A percentile compares a stretch with the other conserved stretches of the same genome.
Evolutionary conservation across 2,329 filamentous ascomycete genomes (phyloP).

Genomic region (Fusarium nanum): DNA sequence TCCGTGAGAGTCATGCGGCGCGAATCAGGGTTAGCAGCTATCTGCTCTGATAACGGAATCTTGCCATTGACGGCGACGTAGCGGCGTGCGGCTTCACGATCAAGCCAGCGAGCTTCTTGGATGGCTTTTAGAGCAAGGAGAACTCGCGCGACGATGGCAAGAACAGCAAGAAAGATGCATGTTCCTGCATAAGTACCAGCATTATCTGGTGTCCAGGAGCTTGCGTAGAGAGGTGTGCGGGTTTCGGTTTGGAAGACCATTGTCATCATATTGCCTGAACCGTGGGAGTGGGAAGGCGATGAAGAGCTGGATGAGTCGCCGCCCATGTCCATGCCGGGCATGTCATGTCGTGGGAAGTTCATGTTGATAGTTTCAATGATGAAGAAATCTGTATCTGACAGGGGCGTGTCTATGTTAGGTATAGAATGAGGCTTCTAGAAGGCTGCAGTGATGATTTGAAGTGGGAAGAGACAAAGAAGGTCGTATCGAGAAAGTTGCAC

Average conservation of each 20-base stretch:
- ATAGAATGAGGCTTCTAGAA: background rate
- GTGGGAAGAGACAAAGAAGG: background rate
- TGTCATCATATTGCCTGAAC: constrained; percentile 53
- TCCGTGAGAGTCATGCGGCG: constrained; percentile 73
- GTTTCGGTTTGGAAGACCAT: constrained; percentile 70
- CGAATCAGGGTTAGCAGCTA: constrained; percentile 68
- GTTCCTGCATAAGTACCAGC: constrained; percentile 84
- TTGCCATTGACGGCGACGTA: constrained; percentile 80
- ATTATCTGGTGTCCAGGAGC: constrained; percentile 77
- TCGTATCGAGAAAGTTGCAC: background rate
- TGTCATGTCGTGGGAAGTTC: constrained; percentile 44
- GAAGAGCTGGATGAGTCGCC: constrained; percentile 24
- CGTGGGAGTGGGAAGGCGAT: constrained; percentile 24
- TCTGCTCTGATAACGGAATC: constrained; percentile 67
- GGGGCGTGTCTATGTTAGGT: no score
- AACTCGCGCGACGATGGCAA: constrained; percentile 75
- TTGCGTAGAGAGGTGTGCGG: constrained; percentile 66
- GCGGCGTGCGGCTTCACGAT: constrained; percentile 77
- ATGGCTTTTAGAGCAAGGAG: constrained; percentile 78
- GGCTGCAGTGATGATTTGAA: background rate
- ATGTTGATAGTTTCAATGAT: constrained; percentile 11
- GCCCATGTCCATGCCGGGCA: constrained; percentile 41
- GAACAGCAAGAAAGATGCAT: constrained; percentile 88
- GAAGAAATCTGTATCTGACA: background rate
- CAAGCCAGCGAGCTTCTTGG: constrained; percentile 73